Evolutionary conservation across 495 filamentous ascomycete genomes (phyloP).

Genomic region (Trichoderma reesei): DNA sequence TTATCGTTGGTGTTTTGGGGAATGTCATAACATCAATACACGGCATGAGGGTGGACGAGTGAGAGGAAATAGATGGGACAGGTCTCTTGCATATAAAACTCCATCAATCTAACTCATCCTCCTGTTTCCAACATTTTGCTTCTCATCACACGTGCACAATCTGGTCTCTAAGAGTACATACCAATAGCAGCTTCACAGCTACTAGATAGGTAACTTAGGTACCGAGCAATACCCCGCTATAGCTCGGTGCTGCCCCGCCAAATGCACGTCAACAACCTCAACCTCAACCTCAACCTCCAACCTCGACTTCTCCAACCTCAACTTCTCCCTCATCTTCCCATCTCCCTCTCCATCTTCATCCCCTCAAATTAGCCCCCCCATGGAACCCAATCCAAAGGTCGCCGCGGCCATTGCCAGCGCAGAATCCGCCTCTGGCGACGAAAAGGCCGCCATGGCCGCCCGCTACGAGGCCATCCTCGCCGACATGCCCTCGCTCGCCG

Average conservation of each 20-base stretch:
- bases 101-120: too few species aligned
- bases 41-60: too few species aligned
- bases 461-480: slow-evolving; percentile 56
- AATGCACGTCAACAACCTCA: not conserved
- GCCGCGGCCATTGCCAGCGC: slow-evolving; percentile 46
- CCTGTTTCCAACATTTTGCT: too few species aligned
- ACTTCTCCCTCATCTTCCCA: not conserved
- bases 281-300: not conserved
- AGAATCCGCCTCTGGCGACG: slow-evolving; percentile 40
- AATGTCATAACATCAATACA: too few species aligned
- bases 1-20: not conserved
- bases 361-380: not conserved
- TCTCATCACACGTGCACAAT: too few species aligned
- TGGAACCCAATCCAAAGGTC: slow-evolving; percentile 22
- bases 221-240: not conserved
- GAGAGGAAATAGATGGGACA: too few species aligned
- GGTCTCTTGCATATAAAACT: too few species aligned
- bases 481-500: slow-evolving; percentile 48
- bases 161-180: too few species aligned
- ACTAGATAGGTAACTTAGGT: too few species aligned
- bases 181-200: too few species aligned
- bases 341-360: not conserved
- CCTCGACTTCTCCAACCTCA: not conserved
- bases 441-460: slow-evolving; percentile 22
- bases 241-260: slow-evolving; percentile 5